A percentile compares a stretch with the other conserved stretches of the same genome.
phyloP scores from a whole-genome alignment of 2,329 filamentous ascomycete species.

The Ophiostoma novo-ulmi region DNA sequence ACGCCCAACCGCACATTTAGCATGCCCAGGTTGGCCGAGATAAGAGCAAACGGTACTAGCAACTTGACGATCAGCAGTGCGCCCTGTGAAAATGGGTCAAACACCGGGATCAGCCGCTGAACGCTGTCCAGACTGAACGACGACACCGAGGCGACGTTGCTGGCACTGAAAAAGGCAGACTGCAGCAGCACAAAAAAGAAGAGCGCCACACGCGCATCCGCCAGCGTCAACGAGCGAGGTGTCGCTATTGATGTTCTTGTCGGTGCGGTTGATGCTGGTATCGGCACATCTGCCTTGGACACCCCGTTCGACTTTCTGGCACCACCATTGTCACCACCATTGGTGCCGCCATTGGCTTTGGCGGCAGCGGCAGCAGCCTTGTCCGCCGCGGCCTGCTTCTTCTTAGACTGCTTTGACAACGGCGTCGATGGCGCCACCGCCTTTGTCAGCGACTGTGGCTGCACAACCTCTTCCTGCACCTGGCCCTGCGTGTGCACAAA shows the following conservation, averaged over 20 bases:
- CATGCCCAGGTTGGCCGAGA: slow-evolving; percentile 91
- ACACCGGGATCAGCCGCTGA: slow-evolving; percentile 78
- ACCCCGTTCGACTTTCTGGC: not conserved
- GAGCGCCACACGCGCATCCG: slow-evolving; percentile 81
- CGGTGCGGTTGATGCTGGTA: slow-evolving; percentile 13
- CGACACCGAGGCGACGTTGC: slow-evolving; percentile 90
- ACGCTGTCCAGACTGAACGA: slow-evolving; percentile 93
- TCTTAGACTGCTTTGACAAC: slow-evolving; percentile 26
- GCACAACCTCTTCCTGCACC: not conserved
- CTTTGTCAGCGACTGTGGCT: not conserved
- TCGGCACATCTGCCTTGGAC: not conserved
- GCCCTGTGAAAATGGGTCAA: slow-evolving; percentile 87
- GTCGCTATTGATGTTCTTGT: not conserved
- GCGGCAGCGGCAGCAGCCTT: slow-evolving; percentile 3
- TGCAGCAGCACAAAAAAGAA: slow-evolving; percentile 96
- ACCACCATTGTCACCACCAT: not conserved
- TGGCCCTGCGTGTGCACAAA: slow-evolving; percentile 42
- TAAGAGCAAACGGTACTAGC: slow-evolving; percentile 85
- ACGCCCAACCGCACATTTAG: slow-evolving; percentile 80
- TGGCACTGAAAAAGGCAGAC: slow-evolving; percentile 93
- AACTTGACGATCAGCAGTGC: slow-evolving; percentile 83
- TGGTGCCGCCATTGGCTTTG: slow-evolving; percentile 13
- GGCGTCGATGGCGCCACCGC: not conserved
- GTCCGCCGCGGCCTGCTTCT: slow-evolving; percentile 26
- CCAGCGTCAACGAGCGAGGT: slow-evolving; percentile 65